Evolutionary conservation across 1,139 yeast genomes (phyloP), one percentile per base, ranked within the genome.

Genomic region (Candida gigantensis): DNA sequence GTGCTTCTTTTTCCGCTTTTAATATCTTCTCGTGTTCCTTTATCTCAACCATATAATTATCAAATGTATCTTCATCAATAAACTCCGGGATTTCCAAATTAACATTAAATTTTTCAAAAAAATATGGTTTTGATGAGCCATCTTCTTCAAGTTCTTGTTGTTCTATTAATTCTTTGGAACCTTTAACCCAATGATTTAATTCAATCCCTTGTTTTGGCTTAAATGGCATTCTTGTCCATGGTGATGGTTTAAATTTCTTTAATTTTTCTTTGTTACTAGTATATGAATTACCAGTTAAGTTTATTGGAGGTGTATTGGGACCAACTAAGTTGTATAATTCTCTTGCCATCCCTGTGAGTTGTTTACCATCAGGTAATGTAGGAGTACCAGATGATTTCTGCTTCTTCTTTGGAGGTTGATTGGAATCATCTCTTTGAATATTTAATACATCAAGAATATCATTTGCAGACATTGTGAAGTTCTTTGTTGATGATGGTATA

Each of bases 141-240:
- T 62, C 60, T 17, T 68, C 63, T 26, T 60, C 60, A 7, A 30
- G 25, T 15, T 30, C 31, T 27, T 35, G 37, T 24, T 21, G 33
- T 39, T 65, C 69, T 32, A 71, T 57, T 6, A 72, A 53, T 37
- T 77, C 83, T 40, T 69, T 73, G 2, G 84, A 72, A 1, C 95
- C 95, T 45, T 87, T 81, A 5, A 82, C 90, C 98, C 98, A 94
- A 60, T 92, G 98, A 39, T 69, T 65, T 31, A 90, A 67, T n/a
- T 45, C 44, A 3, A 60, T 45, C 34, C 81, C 66, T 79, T 74
- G 5, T 68, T 65, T 40, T 5, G 74, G 69, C 6, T 49, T 68
- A 55, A 92, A 92, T 5, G 72, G 66, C 29, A 76, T 72, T 58
- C 77, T 68, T 0, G 79, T 73, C 98, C 98, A 92, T 1, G 96